Base-by-base conservation (phyloP, 2,329 filamentous ascomycete species). In the Aspergillus caelatus region DNA sequence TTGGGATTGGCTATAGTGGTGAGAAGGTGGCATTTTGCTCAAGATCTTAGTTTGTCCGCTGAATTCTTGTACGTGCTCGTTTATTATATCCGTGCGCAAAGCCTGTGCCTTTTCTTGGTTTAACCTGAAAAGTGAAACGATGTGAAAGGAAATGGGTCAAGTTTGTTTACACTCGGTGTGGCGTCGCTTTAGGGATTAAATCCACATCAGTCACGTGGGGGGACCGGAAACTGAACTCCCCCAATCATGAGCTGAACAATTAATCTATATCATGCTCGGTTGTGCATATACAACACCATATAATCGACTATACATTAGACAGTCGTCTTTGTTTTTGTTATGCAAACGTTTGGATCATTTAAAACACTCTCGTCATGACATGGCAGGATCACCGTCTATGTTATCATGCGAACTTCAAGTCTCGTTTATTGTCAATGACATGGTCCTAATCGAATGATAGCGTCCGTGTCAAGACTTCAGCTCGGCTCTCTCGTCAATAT, bases 401-500 rank as follows among this genome's bases (percentile, higher is more conserved):
- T 57, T 57, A 62, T 60, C 57, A 55, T 61, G 56, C 41, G 50
- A 56, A 48, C 61, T 62, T 67, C 58, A 58, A 66, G 60, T 62
- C 57, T 64, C 57, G 50, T 71, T 65, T 61, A 67, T 68, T 68
- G 65, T 67, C 66, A 69, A 66, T 58, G 57, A 65, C 60, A 69
- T 36, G 64, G 60, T 57, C 67, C 62, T 62, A 64, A 62, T 63
- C 57, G 62, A 67, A 60, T 62, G 60, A 50, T 52, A 65, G 60
- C 48, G 28, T 30, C 48, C 48, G 48, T 57, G 64, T 62, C 60
- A 21, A 62, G 62, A 53, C 53, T 21, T 41, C 60, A 60, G 56
- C 59, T 64, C 61, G 57, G 65, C 67, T 62, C 62, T 66, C 68
- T 69, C 67, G 71, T 73, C 71, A 74, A 71, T 69, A 71, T 66